These are phyloP conservation scores for Leccinum cinnamomeum DNA, from an alignment of 1,284 basidiomycete species.

Conservation along the genomic window DNA sequence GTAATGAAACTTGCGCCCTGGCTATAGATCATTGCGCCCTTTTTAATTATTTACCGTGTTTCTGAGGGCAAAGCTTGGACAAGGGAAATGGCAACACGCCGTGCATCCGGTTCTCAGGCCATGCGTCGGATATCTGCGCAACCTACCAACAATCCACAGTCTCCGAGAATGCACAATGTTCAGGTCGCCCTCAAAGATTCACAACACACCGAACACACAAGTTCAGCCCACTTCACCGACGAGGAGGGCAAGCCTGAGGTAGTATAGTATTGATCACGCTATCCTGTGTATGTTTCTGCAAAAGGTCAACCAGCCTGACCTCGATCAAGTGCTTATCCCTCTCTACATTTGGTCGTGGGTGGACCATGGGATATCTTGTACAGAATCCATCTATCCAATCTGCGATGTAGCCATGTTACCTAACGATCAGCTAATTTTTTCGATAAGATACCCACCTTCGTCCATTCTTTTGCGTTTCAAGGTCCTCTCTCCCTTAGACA, in stretches of 20 bases:
- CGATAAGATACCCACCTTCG: neutral
- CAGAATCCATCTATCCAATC: neutral
- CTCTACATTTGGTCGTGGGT: neutral
- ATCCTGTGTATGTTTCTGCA: neutral
- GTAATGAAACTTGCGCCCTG: neutral
- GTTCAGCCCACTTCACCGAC: slow-evolving; percentile 7
- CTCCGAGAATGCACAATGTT: slow-evolving; percentile 10
- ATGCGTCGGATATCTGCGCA: slow-evolving; percentile 14
- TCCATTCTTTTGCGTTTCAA: neutral
- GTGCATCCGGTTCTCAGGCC: slow-evolving; percentile 3
- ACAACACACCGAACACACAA: slow-evolving; percentile 1
- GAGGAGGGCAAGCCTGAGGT: neutral
- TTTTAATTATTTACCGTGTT: slow-evolving; percentile 36
- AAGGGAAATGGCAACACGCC: slow-evolving; percentile 16
- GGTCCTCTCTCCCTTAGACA: neutral
- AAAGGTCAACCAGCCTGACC: neutral
- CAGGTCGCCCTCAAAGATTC: slow-evolving; percentile 18
- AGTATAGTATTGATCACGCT: slow-evolving; percentile 3
- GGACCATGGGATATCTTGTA: neutral
- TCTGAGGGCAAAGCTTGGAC: slow-evolving; percentile 35
- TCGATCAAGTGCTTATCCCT: neutral
- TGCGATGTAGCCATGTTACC: neutral
- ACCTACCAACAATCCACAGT: neutral
- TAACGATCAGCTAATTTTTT: neutral
- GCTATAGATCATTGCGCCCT: slow-evolving; percentile 31